phyloP scores from a whole-genome alignment of 805 yeast genomes.

The Gaillardinia entomophila region DNA sequence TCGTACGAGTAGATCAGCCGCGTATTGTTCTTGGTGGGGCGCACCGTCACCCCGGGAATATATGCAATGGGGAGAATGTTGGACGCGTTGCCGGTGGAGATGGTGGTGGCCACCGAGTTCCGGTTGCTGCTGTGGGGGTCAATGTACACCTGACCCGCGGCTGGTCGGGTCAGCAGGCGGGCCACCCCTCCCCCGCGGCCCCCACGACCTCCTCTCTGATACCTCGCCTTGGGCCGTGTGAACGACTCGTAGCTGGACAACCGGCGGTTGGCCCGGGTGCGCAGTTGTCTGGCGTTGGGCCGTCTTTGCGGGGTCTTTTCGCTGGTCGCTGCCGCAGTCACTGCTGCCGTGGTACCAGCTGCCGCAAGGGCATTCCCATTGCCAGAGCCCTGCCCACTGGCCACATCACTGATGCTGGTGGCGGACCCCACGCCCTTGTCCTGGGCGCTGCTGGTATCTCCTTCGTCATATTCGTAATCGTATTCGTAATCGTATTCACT shows the following conservation, averaged over 20 bases:
- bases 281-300: neutral
- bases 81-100: slow-evolving; percentile 69
- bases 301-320: slow-evolving; percentile 1
- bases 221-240: slow-evolving; percentile 31
- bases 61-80: slow-evolving; percentile 89
- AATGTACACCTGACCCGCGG: neutral
- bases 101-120: slow-evolving; percentile 52
- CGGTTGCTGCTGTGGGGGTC: slow-evolving; percentile 8
- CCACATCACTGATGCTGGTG: neutral
- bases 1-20: slow-evolving; percentile 41
- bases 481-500: slow-evolving; percentile 13
- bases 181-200: neutral
- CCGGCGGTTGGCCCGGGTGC: slow-evolving; percentile 9
- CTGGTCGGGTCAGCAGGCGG: neutral
- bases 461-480: slow-evolving; percentile 6
- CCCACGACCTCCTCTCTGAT: slow-evolving; percentile 2
- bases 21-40: slow-evolving; percentile 42
- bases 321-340: neutral
- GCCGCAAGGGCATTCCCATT: slow-evolving; percentile 1
- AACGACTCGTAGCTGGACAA: slow-evolving; percentile 39
- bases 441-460: neutral
- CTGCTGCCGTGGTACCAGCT: slow-evolving; percentile 1
- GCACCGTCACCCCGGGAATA: slow-evolving; percentile 85
- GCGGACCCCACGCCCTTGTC: neutral
- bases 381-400: too few relatives aligned